A percentile compares a stretch with the other conserved stretches of the same genome.
Evolutionary conservation across 1,284 basidiomycete genomes (phyloP).

Genomic region (Dichomitus squalens): DNA sequence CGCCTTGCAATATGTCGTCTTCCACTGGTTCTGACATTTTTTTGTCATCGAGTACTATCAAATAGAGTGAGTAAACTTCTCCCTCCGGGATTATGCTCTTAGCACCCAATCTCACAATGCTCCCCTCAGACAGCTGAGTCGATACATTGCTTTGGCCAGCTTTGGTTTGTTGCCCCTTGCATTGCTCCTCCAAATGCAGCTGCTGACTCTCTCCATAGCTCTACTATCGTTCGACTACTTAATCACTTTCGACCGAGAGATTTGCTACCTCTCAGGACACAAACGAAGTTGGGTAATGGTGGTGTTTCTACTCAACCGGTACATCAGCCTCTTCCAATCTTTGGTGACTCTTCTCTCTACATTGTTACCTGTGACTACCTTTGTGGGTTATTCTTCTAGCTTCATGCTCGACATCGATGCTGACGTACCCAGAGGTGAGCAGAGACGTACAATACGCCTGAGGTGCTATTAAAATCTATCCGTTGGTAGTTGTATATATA

Average conservation of each 20-base stretch:
- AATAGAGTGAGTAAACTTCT: neutral
- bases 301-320: constrained; percentile 11
- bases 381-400: neutral
- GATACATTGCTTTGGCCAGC: neutral
- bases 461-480: neutral
- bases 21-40: neutral
- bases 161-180: neutral
- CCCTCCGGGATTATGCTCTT: too few species aligned
- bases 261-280: constrained; percentile 1
- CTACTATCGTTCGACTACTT: constrained; percentile 5
- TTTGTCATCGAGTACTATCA: neutral
- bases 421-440: constrained; percentile 1
- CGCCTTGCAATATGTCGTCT: constrained; percentile 8
- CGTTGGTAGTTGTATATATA: constrained; percentile 1
- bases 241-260: constrained; percentile 6
- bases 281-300: constrained; percentile 2
- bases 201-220: too few species aligned
- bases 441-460: neutral
- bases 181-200: too few species aligned
- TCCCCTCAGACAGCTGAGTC: neutral
- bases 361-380: neutral
- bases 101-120: neutral
- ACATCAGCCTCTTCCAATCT: constrained; percentile 3
- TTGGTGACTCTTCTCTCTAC: neutral
- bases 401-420: neutral